These are phyloP conservation scores for Myrica gale DNA, from an alignment of 306 rosid genomes.

Conservation along the genomic window DNA sequence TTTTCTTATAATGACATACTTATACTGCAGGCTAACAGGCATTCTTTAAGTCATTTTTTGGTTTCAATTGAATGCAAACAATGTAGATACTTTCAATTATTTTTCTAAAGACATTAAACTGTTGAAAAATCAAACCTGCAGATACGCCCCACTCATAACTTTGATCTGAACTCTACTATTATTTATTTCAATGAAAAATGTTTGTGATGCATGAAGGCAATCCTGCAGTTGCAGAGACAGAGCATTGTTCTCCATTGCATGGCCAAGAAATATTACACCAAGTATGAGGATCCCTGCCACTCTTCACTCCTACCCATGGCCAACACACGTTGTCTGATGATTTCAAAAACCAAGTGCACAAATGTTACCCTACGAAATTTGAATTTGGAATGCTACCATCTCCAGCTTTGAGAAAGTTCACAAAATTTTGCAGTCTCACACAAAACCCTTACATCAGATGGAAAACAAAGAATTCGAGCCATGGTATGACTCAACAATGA, in stretches of 20 bases:
- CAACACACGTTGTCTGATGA: neutral
- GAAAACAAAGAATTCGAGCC: constrained; percentile 4
- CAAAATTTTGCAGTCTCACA: neutral
- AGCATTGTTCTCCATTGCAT: constrained; percentile 58
- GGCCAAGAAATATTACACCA: constrained; percentile 14
- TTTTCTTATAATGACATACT: constrained; percentile 9
- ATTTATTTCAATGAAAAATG: constrained; percentile 56
- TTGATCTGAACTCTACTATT: constrained; percentile 65
- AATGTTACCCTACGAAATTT: constrained; percentile 1
- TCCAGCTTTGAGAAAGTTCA: neutral
- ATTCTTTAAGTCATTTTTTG: constrained; percentile 15
- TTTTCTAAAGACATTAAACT: constrained; percentile 15
- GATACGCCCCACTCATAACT: constrained; percentile 50
- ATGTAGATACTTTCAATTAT: constrained; percentile 5
- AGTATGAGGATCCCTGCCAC: neutral
- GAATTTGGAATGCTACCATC: constrained; percentile 2
- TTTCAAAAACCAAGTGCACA: neutral
- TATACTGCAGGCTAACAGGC: neutral
- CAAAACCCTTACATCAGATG: neutral
- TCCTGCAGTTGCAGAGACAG: constrained; percentile 60
- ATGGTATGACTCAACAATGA: neutral
- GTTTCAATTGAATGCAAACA: constrained; percentile 13
- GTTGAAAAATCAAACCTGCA: constrained; percentile 55
- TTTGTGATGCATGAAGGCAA: constrained; percentile 53
- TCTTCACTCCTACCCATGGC: neutral